phyloP scores from a whole-genome alignment of 2,329 filamentous ascomycete species.

The Blastomyces percursus region DNA sequence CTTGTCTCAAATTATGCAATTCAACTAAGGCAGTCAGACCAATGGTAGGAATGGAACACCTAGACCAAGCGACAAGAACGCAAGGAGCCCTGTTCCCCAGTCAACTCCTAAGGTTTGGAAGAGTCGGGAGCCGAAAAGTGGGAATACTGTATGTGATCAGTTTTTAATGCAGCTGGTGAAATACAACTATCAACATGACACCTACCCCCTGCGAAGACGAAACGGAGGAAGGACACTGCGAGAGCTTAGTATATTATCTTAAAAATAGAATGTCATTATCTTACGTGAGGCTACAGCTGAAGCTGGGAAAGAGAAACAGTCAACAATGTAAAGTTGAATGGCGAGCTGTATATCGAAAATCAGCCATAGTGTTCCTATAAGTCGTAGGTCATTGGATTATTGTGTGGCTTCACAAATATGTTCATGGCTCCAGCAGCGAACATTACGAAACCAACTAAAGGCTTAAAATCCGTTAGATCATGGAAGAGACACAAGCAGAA shows the following conservation, averaged over 20 bases:
- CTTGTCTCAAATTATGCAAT: background rate
- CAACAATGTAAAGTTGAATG: slow-evolving; percentile 6
- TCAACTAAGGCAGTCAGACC: background rate
- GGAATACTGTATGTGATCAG: background rate
- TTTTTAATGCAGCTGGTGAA: background rate
- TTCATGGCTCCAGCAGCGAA: slow-evolving; percentile 3
- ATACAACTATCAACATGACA: background rate
- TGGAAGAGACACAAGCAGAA: background rate
- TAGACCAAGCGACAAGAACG: slow-evolving; percentile 5
- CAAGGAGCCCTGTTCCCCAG: slow-evolving; percentile 5
- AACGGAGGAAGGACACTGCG: slow-evolving; percentile 5
- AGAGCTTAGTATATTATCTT: background rate
- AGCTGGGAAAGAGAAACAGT: slow-evolving; percentile 4
- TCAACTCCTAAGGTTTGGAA: slow-evolving; percentile 1
- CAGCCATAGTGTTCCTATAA: background rate
- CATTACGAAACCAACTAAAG: slow-evolving; percentile 1
- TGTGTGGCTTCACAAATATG: slow-evolving; percentile 2
- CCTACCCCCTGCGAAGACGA: slow-evolving; percentile 5
- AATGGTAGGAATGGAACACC: slow-evolving; percentile 4
- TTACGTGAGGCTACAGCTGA: slow-evolving; percentile 5
- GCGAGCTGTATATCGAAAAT: background rate
- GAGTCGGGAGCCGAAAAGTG: slow-evolving; percentile 4
- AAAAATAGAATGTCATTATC: background rate
- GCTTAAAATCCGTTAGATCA: background rate
- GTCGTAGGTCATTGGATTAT: background rate